These are phyloP conservation scores for Fusarium sp. DNA, from an alignment of 2,329 filamentous ascomycete genomes.

Conservation along the genomic window DNA sequence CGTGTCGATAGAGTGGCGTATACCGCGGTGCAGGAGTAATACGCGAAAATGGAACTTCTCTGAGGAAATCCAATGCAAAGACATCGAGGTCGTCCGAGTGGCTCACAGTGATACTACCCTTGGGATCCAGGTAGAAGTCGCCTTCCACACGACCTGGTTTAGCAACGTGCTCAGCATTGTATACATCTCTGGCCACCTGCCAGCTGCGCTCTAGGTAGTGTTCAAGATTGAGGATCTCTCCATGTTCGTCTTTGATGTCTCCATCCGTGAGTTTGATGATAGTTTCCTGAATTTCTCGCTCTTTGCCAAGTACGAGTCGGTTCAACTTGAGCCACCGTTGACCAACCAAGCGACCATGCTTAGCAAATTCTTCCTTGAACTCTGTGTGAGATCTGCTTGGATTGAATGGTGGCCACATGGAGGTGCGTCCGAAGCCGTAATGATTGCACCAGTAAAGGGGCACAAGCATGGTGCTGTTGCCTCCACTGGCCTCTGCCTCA, in stretches of 20 bases:
- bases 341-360: background rate
- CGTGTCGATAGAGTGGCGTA: slow-evolving; percentile 39
- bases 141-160: slow-evolving; percentile 6
- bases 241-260: slow-evolving; percentile 1
- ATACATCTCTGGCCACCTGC: slow-evolving; percentile 22
- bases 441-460: background rate
- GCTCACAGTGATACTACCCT: slow-evolving; percentile 23
- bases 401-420: slow-evolving; percentile 38
- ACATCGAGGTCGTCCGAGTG: slow-evolving; percentile 38
- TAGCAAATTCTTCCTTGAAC: slow-evolving; percentile 1
- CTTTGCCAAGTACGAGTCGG: slow-evolving; percentile 22
- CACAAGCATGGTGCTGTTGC: background rate
- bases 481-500: background rate
- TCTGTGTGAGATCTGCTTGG: slow-evolving; percentile 12
- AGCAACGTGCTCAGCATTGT: slow-evolving; percentile 19
- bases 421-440: slow-evolving; percentile 14
- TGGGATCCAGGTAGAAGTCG: slow-evolving; percentile 31
- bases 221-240: slow-evolving; percentile 10
- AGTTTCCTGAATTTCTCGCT: slow-evolving; percentile 26
- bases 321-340: slow-evolving; percentile 13
- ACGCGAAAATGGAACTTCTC: background rate
- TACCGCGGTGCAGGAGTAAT: background rate
- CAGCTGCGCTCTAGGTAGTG: slow-evolving; percentile 21
- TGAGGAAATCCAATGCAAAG: slow-evolving; percentile 43
- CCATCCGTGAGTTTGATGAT: slow-evolving; percentile 22